These are phyloP conservation scores for Aspergillus luchuensis DNA, from an alignment of 2,329 filamentous ascomycete genomes.

Conservation along the genomic window DNA sequence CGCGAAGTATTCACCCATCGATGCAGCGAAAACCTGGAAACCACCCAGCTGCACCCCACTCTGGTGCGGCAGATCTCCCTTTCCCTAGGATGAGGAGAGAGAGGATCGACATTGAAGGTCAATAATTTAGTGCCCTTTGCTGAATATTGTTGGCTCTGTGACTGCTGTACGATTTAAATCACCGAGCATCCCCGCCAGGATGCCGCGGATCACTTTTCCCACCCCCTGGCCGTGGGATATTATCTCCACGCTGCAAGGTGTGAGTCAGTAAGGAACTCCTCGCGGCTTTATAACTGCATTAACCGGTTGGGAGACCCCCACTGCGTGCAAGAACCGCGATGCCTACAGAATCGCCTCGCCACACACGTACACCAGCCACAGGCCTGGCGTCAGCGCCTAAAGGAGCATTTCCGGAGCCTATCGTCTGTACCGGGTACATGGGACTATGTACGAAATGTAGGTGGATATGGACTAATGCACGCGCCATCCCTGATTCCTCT, in stretches of 20 bases:
- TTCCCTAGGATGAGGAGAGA: background rate
- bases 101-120: slow-evolving; percentile 1
- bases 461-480: slow-evolving; percentile 4
- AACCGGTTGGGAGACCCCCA: background rate
- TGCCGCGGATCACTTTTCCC: background rate
- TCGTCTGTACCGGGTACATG: slow-evolving; percentile 1
- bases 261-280: slow-evolving; percentile 1
- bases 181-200: slow-evolving; percentile 4
- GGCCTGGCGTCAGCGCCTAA: background rate
- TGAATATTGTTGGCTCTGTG: background rate
- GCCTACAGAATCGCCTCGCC: background rate
- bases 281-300: background rate
- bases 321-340: background rate
- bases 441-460: slow-evolving; percentile 4
- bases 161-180: background rate
- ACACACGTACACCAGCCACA: background rate
- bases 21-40: slow-evolving; percentile 12
- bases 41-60: slow-evolving; percentile 14
- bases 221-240: slow-evolving; percentile 3
- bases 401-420: background rate
- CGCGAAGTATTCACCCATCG: slow-evolving; percentile 6
- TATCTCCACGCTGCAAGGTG: slow-evolving; percentile 5
- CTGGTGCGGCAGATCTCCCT: slow-evolving; percentile 14
- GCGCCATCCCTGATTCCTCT: slow-evolving; percentile 3
- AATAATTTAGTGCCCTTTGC: slow-evolving; percentile 2